phyloP scores from a whole-genome alignment of 352 stramenopile genomes.

The Phytopythium mirpurense region DNA sequence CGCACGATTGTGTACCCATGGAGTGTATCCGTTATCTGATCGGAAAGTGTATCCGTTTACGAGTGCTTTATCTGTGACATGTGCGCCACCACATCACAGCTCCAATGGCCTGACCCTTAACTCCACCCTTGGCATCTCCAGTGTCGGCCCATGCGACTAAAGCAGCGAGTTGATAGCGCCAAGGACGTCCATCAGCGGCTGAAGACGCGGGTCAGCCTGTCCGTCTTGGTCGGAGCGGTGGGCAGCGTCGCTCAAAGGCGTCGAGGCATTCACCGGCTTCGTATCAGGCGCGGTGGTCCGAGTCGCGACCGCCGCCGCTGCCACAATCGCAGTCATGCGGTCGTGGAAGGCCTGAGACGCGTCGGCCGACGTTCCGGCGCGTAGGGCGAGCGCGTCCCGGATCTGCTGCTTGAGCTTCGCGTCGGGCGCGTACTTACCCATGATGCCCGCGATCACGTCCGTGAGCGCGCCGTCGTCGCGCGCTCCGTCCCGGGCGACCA shows the following conservation, averaged over 20 bases:
- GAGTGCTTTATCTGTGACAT: no score
- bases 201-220: background rate
- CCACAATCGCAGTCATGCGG: background rate
- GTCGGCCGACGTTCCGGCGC: background rate
- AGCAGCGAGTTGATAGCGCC: background rate
- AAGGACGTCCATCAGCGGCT: background rate
- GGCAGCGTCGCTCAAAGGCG: no score
- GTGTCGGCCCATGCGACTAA: no score
- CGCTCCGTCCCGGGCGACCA: background rate
- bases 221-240: background rate
- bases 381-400: background rate
- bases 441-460: background rate
- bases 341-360: background rate
- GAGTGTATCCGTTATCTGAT: no score
- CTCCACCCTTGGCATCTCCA: no score
- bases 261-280: background rate
- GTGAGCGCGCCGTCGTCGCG: background rate
- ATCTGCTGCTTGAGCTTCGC: background rate
- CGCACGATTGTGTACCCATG: no score
- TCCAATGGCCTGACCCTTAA: no score
- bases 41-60: no score
- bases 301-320: background rate
- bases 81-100: no score
- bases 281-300: background rate
- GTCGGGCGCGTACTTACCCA: background rate